Evolutionary conservation across 2,329 filamentous ascomycete genomes (phyloP), one percentile per base, ranked within the genome.

Genomic region (Pseudocercospora ulei): DNA sequence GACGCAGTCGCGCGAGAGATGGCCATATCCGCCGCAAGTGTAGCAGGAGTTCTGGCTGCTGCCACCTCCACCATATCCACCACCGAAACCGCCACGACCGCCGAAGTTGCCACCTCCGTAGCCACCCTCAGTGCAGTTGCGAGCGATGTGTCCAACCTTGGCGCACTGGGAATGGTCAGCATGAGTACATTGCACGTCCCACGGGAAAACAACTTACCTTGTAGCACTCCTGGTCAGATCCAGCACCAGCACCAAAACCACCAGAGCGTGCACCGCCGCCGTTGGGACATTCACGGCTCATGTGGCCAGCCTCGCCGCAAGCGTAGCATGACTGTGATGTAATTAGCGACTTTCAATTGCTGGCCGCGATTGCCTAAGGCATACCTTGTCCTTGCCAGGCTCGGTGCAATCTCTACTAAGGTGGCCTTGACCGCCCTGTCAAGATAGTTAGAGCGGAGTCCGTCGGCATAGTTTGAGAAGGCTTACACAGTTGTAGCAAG

Each of bases 11-110:
- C 87, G 82, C 62, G 83, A 87, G 49, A 56, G 50, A 44, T 98
- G 90, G 59, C 88, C 88, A 62, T 85, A 87, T 52, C 90, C 90
- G 56, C 90, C 90, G 70, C 90, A 96, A 28, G 86, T 93, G 75
- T 95, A 98, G 80, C 90, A 96, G 18, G 30, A 33, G n/a, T 33
- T 18, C 30, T 33, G 30, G 56, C 86, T 95, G 72, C 88, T 85
- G 58, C 76, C 72, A 46, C 66, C 65, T 29, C 65, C 63, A 47
- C 58, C 57, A 45, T 57, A 58, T 38, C 66, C 64, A 41, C 65
- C 62, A 45, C 62, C 60, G 44, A 56, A 57, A 35, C 65, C 63
- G 39, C 63, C 60, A 46, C 62, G 60, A 49, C 64, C 63, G 36
- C 65, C 64, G 45, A 64, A 62, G 47, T 65, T 65, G 51, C 69